Percentiles rank a stretch among this genome's conserved stretches.
Conservation (phyloP, 176 grass and related monocot species). For the Lolium rigidum region DNA sequence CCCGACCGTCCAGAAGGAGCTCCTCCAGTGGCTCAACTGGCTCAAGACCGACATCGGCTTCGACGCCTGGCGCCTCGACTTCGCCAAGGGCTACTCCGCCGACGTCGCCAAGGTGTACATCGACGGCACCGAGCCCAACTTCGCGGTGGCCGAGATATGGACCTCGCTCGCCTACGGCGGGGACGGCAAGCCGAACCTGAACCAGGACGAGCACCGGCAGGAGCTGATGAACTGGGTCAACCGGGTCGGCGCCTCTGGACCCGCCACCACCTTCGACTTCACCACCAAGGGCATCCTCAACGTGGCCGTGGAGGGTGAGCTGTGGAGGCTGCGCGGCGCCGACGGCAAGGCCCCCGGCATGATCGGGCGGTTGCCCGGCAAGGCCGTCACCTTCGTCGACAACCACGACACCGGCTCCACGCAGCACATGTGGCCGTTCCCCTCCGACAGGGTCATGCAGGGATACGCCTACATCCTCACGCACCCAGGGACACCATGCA, state of each 20-base stretch:
- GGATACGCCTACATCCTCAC: slow-evolving; percentile 7
- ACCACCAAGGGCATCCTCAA: neutral
- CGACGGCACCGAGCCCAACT: neutral
- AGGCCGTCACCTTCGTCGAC: slow-evolving; percentile 19
- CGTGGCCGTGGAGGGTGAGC: neutral
- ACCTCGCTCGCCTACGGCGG: neutral
- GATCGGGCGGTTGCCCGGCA: neutral
- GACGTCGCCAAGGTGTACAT: slow-evolving; percentile 60
- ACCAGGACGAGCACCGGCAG: neutral
- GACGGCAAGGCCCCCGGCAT: slow-evolving; percentile 11
- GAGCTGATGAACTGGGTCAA: neutral
- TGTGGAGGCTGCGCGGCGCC: slow-evolving; percentile 1
- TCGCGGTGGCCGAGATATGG: neutral
- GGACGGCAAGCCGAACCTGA: neutral
- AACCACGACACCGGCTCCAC: neutral
- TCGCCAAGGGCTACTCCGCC: slow-evolving; percentile 74
- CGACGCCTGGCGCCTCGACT: slow-evolving; percentile 83
- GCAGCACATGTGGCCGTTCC: slow-evolving; percentile 11
- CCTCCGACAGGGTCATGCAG: neutral
- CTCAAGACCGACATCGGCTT: slow-evolving; percentile 80
- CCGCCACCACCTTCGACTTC: neutral
- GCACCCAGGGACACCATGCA: neutral
- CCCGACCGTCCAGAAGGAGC: slow-evolving; percentile 40
- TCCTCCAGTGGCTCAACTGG: slow-evolving; percentile 75
- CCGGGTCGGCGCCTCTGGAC: neutral